phyloP scores from a whole-genome alignment of 768 basidiomycete species.

The Strobilomyces echinocephalus region DNA sequence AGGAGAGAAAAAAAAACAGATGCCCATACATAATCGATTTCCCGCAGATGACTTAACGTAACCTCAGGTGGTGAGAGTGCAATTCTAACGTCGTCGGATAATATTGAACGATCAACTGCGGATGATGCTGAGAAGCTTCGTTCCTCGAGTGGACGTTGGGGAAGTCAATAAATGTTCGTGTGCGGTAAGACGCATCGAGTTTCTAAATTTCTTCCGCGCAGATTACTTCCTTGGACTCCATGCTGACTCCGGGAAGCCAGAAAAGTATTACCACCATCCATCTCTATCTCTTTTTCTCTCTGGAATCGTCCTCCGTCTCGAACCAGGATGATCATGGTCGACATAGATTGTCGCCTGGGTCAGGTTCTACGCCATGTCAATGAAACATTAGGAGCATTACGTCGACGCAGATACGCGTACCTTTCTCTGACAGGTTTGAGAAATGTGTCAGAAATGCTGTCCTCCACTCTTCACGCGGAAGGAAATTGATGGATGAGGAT shows the following conservation, averaged over 20 bases:
- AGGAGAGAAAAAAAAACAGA: not conserved
- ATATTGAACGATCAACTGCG: not conserved
- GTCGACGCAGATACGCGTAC: constrained; percentile 20
- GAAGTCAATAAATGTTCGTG: constrained; percentile 37
- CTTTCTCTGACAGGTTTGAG: constrained; percentile 53
- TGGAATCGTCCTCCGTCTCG: constrained; percentile 45
- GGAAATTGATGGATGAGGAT: constrained; percentile 26
- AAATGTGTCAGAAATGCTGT: constrained; percentile 52
- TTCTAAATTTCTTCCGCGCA: constrained; percentile 14
- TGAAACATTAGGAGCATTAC: not conserved
- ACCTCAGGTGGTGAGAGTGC: constrained; percentile 47
- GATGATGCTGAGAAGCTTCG: not conserved
- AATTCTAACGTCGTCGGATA: not conserved
- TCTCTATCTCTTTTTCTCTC: constrained; percentile 70
- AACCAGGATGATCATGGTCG: constrained; percentile 1
- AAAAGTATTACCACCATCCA: constrained; percentile 74
- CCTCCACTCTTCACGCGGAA: constrained; percentile 71
- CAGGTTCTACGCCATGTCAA: constrained; percentile 49
- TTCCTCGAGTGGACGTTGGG: constrained; percentile 1
- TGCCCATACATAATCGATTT: constrained; percentile 62
- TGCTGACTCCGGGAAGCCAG: constrained; percentile 60
- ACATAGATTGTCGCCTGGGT: constrained; percentile 51
- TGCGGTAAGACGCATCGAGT: constrained; percentile 12
- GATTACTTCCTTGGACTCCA: constrained; percentile 47
- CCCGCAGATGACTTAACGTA: constrained; percentile 49